These are phyloP conservation scores for Cairneyella variabilis DNA, from an alignment of 495 filamentous ascomycete species.

Conservation along the genomic window DNA sequence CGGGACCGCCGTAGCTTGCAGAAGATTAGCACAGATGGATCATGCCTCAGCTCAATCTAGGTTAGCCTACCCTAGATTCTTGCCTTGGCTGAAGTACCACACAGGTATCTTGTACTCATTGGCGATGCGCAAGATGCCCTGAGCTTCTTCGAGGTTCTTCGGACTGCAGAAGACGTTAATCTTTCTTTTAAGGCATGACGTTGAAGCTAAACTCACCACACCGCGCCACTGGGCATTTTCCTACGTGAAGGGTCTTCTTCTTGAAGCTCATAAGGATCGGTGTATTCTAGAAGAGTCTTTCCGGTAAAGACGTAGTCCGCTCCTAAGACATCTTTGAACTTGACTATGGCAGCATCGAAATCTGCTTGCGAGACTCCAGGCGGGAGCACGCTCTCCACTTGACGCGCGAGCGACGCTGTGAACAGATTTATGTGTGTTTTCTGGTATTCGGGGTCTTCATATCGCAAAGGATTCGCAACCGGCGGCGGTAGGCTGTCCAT, in stretches of 20 bases:
- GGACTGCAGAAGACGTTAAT: neutral
- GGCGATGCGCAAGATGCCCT: neutral
- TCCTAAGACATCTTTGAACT: constrained; percentile 30
- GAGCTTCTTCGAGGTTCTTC: neutral
- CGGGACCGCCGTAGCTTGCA: constrained; percentile 52
- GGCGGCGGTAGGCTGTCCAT: too few relatives aligned
- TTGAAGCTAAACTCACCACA: constrained; percentile 27
- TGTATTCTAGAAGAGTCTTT: constrained; percentile 37
- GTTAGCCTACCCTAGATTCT: neutral
- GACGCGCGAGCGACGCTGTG: neutral
- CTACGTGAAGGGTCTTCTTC: constrained; percentile 23
- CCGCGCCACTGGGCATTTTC: constrained; percentile 39
- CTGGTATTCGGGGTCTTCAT: neutral
- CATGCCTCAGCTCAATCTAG: neutral
- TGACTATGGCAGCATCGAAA: constrained; percentile 28
- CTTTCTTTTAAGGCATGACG: neutral
- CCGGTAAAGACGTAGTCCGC: constrained; percentile 33
- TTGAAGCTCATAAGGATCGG: constrained; percentile 41
- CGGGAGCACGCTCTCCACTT: constrained; percentile 29
- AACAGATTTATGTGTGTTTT: neutral
- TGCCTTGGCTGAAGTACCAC: neutral
- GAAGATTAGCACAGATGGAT: neutral
- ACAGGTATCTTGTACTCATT: neutral
- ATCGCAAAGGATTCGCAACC: neutral
- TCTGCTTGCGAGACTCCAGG: constrained; percentile 36